Evolutionary conservation across 2,329 filamentous ascomycete genomes (phyloP).

Genomic region (Peltaster fructicola): DNA sequence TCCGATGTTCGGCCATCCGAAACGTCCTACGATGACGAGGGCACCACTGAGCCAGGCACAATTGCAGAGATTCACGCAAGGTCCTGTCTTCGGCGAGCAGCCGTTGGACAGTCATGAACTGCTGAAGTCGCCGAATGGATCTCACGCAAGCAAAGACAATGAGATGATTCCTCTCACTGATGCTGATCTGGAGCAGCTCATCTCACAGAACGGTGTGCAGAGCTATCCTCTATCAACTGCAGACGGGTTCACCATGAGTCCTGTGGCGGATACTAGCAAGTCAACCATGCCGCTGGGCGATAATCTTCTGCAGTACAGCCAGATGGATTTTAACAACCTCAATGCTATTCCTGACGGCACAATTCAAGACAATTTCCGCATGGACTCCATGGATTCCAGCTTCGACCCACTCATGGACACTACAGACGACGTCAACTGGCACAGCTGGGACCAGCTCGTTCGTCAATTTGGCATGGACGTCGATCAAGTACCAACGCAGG

Average conservation of each 20-base stretch:
- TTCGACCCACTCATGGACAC: slow-evolving; percentile 19
- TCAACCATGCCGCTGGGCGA: no score
- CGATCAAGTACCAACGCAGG: slow-evolving; percentile 10
- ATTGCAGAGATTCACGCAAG: slow-evolving; percentile 15
- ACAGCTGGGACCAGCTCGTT: slow-evolving; percentile 31
- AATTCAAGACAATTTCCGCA: no score
- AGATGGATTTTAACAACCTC: no score
- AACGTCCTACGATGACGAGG: slow-evolving; percentile 12
- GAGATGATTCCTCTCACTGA: no score
- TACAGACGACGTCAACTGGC: slow-evolving; percentile 27
- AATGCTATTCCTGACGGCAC: no score
- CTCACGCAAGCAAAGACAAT: slow-evolving; percentile 6
- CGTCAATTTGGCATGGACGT: slow-evolving; percentile 29
- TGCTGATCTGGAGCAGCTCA: no score
- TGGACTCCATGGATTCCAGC: slow-evolving; percentile 12
- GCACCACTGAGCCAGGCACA: slow-evolving; percentile 19
- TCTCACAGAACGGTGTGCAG: no score
- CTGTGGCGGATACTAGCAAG: no score
- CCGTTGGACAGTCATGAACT: slow-evolving; percentile 18
- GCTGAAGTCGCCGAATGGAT: slow-evolving; percentile 13
- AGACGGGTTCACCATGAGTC: no score
- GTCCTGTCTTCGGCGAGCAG: slow-evolving; percentile 15
- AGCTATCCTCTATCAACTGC: no score
- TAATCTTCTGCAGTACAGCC: no score
- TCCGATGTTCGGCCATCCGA: slow-evolving; percentile 17